Percentiles rank a stretch among this genome's conserved stretches.
These are phyloP conservation scores for Mortierella alpina DNA, from an alignment of 192 early-diverging fungal genomes.

Conservation along the genomic window DNA sequence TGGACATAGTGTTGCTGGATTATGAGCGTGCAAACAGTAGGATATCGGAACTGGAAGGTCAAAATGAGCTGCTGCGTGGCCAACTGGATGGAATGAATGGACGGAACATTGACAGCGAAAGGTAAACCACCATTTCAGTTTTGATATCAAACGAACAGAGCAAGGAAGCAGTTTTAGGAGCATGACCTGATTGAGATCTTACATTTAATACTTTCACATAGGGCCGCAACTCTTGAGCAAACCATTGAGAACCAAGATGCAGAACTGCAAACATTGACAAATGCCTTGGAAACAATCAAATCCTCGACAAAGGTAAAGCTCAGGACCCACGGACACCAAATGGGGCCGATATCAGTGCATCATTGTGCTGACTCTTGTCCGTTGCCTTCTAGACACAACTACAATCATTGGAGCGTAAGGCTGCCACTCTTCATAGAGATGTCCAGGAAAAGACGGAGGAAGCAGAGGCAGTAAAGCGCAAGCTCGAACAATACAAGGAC, in stretches of 20 bases:
- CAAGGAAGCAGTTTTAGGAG: not conserved
- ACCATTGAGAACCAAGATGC: constrained; percentile 51
- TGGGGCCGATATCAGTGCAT: not conserved
- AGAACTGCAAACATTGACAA: constrained; percentile 28
- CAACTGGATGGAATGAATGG: constrained; percentile 45
- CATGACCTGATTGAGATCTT: not conserved
- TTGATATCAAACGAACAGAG: not conserved
- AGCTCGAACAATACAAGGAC: constrained; percentile 75
- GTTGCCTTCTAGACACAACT: constrained; percentile 37
- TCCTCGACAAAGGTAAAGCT: constrained; percentile 22
- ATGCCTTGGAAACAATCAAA: constrained; percentile 32
- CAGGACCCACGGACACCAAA: not conserved
- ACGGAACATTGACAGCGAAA: constrained; percentile 37
- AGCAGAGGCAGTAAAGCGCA: constrained; percentile 62
- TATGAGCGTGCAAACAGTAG: constrained; percentile 83
- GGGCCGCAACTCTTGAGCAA: constrained; percentile 53
- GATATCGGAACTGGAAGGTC: constrained; percentile 72
- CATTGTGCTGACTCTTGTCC: not conserved
- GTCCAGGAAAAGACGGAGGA: constrained; percentile 68
- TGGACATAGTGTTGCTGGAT: constrained; percentile 90
- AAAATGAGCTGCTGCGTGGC: constrained; percentile 65
- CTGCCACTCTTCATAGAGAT: constrained; percentile 26
- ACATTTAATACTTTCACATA: not conserved
- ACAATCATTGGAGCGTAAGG: constrained; percentile 41
- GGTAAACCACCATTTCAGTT: constrained; percentile 5